Percentiles rank a stretch among this genome's conserved stretches.
Conservation (phyloP, 2,329 filamentous ascomycete genomes). For the Pseudonectria buxi region DNA sequence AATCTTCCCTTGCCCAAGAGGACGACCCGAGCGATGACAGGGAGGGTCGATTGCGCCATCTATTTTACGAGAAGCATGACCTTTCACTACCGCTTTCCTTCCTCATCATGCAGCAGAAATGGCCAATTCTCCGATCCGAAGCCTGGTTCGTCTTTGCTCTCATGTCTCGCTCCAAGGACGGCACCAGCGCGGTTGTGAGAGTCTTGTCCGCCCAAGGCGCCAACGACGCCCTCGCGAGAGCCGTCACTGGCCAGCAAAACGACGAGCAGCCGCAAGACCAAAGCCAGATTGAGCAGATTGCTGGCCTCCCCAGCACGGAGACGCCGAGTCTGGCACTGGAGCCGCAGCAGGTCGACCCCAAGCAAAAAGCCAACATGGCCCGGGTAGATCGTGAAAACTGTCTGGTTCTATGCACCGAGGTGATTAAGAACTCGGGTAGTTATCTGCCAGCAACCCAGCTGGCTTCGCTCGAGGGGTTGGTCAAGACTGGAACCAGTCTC, state of each 20-base stretch:
- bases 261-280: constrained; percentile 9
- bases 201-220: constrained; percentile 38
- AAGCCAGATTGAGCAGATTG: constrained; percentile 13
- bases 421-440: constrained; percentile 39
- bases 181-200: constrained; percentile 38
- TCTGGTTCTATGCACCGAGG: constrained; percentile 50
- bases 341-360: constrained; percentile 41
- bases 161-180: constrained; percentile 46
- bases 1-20: constrained; percentile 18
- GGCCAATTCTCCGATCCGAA: constrained; percentile 53
- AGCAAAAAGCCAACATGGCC: constrained; percentile 37
- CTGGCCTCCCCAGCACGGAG: constrained; percentile 6
- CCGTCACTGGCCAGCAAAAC: constrained; percentile 39
- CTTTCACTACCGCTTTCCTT: constrained; percentile 40
- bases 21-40: constrained; percentile 4
- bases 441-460: constrained; percentile 34
- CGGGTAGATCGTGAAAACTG: constrained; percentile 55
- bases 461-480: constrained; percentile 39
- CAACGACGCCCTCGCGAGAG: constrained; percentile 37
- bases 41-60: constrained; percentile 16
- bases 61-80: constrained; percentile 42
- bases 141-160: constrained; percentile 57
- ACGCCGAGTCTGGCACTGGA: constrained; percentile 31
- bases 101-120: constrained; percentile 51
- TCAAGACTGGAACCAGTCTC: constrained; percentile 44